Conservation (phyloP, 345 rosid species). For the Erysimum cheiranthoides region DNA sequence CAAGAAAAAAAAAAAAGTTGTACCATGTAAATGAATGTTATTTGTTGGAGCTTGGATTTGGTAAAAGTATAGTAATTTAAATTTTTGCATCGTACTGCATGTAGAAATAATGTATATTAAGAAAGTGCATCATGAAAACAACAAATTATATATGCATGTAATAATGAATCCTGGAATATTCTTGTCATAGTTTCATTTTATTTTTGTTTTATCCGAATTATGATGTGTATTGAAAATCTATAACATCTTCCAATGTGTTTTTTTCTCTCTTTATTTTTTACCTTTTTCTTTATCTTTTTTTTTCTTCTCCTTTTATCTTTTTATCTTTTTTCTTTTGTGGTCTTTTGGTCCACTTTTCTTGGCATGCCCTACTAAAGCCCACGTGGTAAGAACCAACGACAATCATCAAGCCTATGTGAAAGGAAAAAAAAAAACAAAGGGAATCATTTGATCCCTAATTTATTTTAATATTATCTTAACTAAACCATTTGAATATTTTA, state of each 20-base stretch:
- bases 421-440: conserved; percentile 14
- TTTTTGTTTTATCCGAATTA: conserved; percentile 32
- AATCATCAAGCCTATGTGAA: conserved; percentile 43
- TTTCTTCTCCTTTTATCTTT: not conserved
- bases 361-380: conserved; percentile 41
- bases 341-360: conserved; percentile 49
- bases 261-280: conserved; percentile 13
- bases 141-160: conserved; percentile 26
- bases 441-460: conserved; percentile 30
- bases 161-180: conserved; percentile 35
- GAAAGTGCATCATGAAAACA: conserved; percentile 31
- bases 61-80: not conserved
- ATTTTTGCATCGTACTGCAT: not conserved
- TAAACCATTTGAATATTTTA: not conserved
- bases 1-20: not conserved
- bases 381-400: conserved; percentile 43
- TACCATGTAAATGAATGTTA: conserved; percentile 11
- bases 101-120: conserved; percentile 5
- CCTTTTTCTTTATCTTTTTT: conserved; percentile 29
- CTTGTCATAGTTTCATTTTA: conserved; percentile 10
- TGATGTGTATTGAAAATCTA: conserved; percentile 10
- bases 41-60: not conserved
- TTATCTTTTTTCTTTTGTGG: conserved; percentile 20
- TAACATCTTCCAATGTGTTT: conserved; percentile 37
- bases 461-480: not conserved